These are phyloP conservation scores for Corniculantispora saksenae DNA, from an alignment of 2,329 filamentous ascomycete species.

Conservation along the genomic window DNA sequence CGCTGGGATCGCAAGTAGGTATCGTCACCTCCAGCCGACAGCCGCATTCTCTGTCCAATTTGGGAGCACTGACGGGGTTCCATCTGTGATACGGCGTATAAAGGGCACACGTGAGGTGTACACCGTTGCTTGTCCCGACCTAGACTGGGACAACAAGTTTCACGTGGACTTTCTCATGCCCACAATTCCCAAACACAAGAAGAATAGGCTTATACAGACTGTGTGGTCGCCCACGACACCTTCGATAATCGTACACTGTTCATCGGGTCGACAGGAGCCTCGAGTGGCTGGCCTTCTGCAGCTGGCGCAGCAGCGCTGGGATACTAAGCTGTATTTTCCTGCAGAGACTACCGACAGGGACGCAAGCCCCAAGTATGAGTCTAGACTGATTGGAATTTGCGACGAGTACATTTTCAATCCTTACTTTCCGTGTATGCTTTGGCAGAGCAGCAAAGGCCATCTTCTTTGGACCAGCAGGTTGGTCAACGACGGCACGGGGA, in stretches of 20 bases:
- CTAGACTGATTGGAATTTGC: background rate
- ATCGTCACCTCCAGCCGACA: background rate
- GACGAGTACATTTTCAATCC: background rate
- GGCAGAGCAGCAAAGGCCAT: background rate
- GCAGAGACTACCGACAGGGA: background rate
- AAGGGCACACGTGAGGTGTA: background rate
- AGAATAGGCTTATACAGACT: background rate
- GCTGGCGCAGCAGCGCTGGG: background rate
- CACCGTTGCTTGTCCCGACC: background rate
- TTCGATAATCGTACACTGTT: background rate
- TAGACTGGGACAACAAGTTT: background rate
- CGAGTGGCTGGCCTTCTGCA: background rate
- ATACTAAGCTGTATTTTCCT: background rate
- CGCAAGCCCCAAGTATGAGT: background rate
- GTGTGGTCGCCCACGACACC: background rate
- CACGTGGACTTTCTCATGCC: background rate
- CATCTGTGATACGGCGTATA: background rate
- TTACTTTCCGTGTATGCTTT: background rate
- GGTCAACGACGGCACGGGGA: background rate
- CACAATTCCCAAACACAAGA: background rate
- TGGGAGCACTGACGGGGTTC: background rate
- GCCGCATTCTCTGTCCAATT: background rate
- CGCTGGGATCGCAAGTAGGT: background rate
- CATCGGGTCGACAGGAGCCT: background rate
- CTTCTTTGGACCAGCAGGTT: background rate